Base-by-base conservation (phyloP, 2,329 filamentous ascomycete species). In the Fusarium stilboides region DNA sequence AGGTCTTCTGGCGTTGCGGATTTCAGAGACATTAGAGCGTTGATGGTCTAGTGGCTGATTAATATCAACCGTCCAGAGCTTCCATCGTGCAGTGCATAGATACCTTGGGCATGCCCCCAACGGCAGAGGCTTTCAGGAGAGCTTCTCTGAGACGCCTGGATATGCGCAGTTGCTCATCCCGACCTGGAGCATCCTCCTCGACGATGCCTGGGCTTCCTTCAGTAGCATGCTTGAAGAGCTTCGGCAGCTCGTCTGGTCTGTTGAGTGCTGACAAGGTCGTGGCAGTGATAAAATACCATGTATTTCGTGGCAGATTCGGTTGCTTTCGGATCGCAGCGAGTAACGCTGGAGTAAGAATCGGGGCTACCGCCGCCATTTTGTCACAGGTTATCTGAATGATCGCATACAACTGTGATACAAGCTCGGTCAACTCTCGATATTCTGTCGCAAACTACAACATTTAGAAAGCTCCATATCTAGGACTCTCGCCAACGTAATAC, bases 81-180 rank as follows among this genome's bases (percentile, higher is more conserved):
- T 20, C 14, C 24, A 12, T 22, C 8, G 8, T 9, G 10, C 15
- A 9, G 37, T 15, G 17, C 51, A 43, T 61, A 8, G 20, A 13
- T 36, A 75, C 73, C 68, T 68, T 75, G 47, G 73, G 73, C 65
- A 75, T 73, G 10, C 73, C 73, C 17, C 69, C 72, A 5, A 75
- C 69, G 14, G 72, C 72, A 15, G 73, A 74, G 15, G 73, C 64
- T 44, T 75, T 74, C 26, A 75, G 46, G 5, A 75, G 69, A 26
- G 73, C 73, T 54, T 75, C 73, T 9, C 69, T 70, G 19, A 75
- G 59, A 22, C 71, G 67, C 37, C 69, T 57, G 22, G 69, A 68
- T 33, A 75, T 70, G 31, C 19, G 34, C 9, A 74, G 46, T 37
- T 68, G 67, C 51, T 71, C 60, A 9, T 73, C 69, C 8, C 37